A percentile compares a stretch with the other conserved stretches of the same genome.
Evolutionary conservation across 164 flowering plant species (phyloP).

Genomic region (Euptelea pleiosperma): DNA sequence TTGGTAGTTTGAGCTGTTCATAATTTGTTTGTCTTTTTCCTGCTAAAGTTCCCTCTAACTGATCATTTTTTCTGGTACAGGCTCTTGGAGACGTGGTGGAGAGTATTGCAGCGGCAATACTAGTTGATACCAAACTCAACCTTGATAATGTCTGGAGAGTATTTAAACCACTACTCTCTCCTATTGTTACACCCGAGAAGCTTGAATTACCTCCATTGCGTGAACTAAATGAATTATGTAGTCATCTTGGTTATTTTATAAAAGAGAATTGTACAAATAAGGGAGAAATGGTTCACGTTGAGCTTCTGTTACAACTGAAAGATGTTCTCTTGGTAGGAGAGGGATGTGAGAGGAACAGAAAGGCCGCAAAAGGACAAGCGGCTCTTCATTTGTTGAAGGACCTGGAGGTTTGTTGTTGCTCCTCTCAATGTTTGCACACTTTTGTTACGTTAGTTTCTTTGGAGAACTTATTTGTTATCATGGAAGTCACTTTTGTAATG

Average conservation of each 20-base stretch:
- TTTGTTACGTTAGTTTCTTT: not conserved
- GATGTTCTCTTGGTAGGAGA: slow-evolving; percentile 52
- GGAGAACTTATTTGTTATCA: not conserved
- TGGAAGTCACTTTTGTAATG: not conserved
- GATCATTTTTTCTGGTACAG: slow-evolving; percentile 30
- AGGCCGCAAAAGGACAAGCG: slow-evolving; percentile 74
- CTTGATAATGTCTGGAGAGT: slow-evolving; percentile 78
- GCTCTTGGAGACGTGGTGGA: slow-evolving; percentile 93
- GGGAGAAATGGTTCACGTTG: slow-evolving; percentile 50
- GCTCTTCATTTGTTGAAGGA: slow-evolving; percentile 56
- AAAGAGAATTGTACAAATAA: slow-evolving; percentile 37
- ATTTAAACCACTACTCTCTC: slow-evolving; percentile 69
- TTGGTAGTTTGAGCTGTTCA: not conserved
- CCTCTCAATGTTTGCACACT: not conserved
- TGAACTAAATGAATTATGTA: slow-evolving; percentile 67
- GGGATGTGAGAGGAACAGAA: slow-evolving; percentile 49
- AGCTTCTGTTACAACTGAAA: slow-evolving; percentile 60
- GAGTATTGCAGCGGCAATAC: slow-evolving; percentile 86
- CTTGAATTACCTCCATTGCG: slow-evolving; percentile 75
- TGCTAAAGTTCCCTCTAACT: not conserved
- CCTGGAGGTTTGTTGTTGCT: slow-evolving; percentile 56
- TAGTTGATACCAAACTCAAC: slow-evolving; percentile 65
- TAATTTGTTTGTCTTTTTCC: not conserved
- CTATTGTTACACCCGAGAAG: slow-evolving; percentile 85
- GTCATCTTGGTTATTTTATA: slow-evolving; percentile 65